These are phyloP conservation scores for Dactylorhiza incarnata DNA, from an alignment of 106 monocot species.

Conservation along the genomic window DNA sequence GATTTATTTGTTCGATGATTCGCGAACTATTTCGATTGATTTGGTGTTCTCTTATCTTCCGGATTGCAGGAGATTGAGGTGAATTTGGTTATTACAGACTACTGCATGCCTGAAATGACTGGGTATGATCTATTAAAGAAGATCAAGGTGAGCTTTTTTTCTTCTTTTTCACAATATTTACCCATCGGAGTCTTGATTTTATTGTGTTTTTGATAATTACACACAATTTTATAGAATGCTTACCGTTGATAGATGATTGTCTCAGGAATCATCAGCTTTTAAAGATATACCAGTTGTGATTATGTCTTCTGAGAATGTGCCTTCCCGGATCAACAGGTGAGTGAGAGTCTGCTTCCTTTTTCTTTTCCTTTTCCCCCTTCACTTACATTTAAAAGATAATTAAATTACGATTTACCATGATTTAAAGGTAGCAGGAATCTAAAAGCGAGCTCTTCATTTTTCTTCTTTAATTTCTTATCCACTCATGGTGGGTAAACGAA, in stretches of 20 bases:
- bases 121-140: slow-evolving; percentile 62
- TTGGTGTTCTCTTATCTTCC: neutral
- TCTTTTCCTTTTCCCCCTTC: neutral
- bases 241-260: neutral
- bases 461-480: no score
- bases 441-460: no score
- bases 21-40: neutral
- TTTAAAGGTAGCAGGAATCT: neutral
- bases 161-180: neutral
- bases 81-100: slow-evolving; percentile 46
- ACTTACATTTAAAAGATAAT: neutral
- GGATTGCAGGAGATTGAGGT: slow-evolving; percentile 33
- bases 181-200: neutral
- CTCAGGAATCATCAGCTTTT: slow-evolving; percentile 35
- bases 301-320: slow-evolving; percentile 60
- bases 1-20: neutral
- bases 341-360: no score
- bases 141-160: slow-evolving; percentile 32
- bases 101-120: slow-evolving; percentile 60
- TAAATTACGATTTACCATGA: neutral
- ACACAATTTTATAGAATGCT: no score
- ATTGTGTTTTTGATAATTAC: neutral
- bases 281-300: slow-evolving; percentile 56
- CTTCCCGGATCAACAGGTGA: slow-evolving; percentile 48
- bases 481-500: no score